Base-by-base conservation (phyloP, 768 basidiomycete species). In the Collybia nuda region DNA sequence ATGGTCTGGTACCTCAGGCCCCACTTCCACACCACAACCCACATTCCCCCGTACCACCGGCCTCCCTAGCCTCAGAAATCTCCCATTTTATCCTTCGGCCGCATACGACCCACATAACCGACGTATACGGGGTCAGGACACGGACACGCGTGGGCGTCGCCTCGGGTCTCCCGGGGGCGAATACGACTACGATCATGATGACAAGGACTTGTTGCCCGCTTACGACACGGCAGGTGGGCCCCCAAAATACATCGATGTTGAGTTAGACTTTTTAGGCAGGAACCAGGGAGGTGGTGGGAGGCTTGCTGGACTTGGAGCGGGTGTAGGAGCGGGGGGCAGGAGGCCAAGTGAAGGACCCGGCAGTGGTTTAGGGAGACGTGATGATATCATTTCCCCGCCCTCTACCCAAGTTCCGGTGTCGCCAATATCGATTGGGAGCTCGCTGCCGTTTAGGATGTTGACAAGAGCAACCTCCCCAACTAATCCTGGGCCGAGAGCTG, bases 171-270 rank as follows among this genome's bases (percentile, higher is more conserved):
- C 57, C 6, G 55, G 44, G 5, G 58, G 52, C 5, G 26, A 53
- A 14, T 47, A 53, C 0, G 36, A 42, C 5, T 62, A 65, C 12
- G 60, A 69, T 35, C 69, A 68, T 44, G 71, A 68, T 19, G 73
- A 75, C 51, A 80, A 79, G 53, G 79, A 80, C 26, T 50, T 58
- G 0, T 67, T 80, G 21, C 79, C 79, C 6, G 75, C 77, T 4
- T 81, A 80, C 40, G 73, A 79, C 39, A 61, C 54, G 12, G 43
- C 60, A 11, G 78, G 77, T 24, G 67, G 75, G 8, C 79, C 78
- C 22, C 79, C 79, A 22, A 76, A 72, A 47, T 80, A 80, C 55
- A 32, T 59, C 0, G 72, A 72, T 48, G 35, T 56, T 36, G 56
- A 41, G 47, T 36, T 47, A 21, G 36, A 38, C 39, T 9, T 24